These are phyloP conservation scores for Chlorella sp. DNA, from an alignment of 139 green algal species.

Conservation along the genomic window DNA sequence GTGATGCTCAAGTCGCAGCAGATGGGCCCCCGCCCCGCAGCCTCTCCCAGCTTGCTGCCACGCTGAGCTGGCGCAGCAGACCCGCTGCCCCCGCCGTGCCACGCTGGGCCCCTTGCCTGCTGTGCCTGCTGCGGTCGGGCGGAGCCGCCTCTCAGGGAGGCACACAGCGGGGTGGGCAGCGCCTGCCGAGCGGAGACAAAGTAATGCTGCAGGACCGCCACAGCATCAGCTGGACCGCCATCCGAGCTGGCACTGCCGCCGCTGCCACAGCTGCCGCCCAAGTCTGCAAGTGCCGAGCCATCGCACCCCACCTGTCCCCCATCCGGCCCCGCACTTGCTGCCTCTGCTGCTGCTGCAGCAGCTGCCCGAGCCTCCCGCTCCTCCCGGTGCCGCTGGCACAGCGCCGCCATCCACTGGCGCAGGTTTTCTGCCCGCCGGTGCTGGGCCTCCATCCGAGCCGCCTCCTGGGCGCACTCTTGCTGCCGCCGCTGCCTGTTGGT, in stretches of 20 bases:
- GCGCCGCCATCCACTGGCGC: conserved; percentile 6
- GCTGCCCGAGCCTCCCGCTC: background rate
- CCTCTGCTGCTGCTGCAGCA: background rate
- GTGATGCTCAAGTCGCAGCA: background rate
- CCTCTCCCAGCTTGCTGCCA: background rate
- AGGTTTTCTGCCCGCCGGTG: conserved; percentile 12
- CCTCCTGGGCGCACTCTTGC: conserved; percentile 21
- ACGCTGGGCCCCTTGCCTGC: background rate
- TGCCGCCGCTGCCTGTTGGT: conserved; percentile 37
- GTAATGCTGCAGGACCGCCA: background rate
- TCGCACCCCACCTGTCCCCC: too few species aligned
- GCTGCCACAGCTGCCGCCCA: background rate
- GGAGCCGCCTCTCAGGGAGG: background rate
- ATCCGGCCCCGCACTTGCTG: background rate
- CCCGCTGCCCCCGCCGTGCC: background rate
- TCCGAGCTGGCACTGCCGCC: background rate
- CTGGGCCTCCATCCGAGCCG: conserved; percentile 2
- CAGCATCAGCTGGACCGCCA: background rate
- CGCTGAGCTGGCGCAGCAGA: background rate
- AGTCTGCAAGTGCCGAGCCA: too few species aligned
- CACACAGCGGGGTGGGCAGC: background rate
- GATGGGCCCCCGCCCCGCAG: too few species aligned
- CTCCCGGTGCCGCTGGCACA: conserved; percentile 12
- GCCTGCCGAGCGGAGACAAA: background rate
- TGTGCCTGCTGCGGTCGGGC: background rate